Evolutionary conservation across 495 filamentous ascomycete species (phyloP).

Genomic region (Penicillium odoratum): DNA sequence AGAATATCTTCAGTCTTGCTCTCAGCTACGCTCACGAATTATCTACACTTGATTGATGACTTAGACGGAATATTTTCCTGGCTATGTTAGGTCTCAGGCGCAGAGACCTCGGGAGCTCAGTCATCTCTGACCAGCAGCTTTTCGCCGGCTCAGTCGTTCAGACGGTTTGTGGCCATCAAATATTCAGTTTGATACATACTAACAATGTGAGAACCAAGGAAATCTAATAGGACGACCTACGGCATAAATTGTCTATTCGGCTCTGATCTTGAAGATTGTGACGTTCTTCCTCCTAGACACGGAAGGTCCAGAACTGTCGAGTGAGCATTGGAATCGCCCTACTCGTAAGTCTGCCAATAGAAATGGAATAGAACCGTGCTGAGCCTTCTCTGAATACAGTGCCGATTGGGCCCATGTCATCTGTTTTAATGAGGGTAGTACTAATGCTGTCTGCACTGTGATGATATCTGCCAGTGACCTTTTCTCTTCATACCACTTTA

Average conservation of each 20-base stretch:
- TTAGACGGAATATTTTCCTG: not conserved
- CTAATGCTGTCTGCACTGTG: not conserved
- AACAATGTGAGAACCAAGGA: not conserved
- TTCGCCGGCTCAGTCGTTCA: constrained; percentile 1
- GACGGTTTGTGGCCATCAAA: not conserved
- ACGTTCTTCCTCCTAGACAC: not conserved
- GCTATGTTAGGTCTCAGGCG: not conserved
- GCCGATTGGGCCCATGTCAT: not conserved
- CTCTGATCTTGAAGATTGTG: not conserved
- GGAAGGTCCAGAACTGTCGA: not conserved
- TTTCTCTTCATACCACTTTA: not conserved
- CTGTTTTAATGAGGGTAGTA: constrained; percentile 1
- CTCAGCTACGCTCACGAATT: no score
- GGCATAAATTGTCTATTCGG: not conserved
- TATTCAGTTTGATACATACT: not conserved
- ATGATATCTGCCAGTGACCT: not conserved
- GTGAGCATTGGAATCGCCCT: constrained; percentile 3
- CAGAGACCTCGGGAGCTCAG: not conserved
- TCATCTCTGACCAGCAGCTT: not conserved
- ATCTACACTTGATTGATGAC: no score
- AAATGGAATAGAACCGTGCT: not conserved
- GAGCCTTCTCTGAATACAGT: not conserved
- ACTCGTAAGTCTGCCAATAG: not conserved
- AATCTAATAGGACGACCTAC: not conserved
- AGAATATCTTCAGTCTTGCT: no score